These are phyloP conservation scores for Aspergillus bertholletiae DNA, from an alignment of 495 filamentous ascomycete species.

Conservation along the genomic window DNA sequence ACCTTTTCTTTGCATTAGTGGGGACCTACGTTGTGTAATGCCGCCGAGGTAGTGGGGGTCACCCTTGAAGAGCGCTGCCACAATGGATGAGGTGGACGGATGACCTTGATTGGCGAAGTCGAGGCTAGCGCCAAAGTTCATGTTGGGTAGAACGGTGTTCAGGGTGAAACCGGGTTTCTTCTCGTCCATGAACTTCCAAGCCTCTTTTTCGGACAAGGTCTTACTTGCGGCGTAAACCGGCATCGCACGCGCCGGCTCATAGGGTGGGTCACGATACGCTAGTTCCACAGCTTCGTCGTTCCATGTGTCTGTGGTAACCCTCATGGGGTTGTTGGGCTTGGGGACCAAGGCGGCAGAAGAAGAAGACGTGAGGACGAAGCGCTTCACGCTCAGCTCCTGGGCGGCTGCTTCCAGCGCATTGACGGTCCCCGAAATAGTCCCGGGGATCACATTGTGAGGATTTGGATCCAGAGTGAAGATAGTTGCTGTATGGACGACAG, in stretches of 20 bases:
- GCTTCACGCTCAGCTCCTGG: constrained; percentile 35
- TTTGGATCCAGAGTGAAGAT: too few species aligned
- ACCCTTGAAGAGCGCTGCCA: too few species aligned
- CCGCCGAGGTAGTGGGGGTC: too few species aligned
- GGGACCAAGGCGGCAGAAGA: constrained; percentile 29
- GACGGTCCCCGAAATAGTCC: not conserved
- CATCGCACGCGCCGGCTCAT: constrained; percentile 17
- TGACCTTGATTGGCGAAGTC: too few species aligned
- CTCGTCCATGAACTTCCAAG: constrained; percentile 51
- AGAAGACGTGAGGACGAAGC: constrained; percentile 53
- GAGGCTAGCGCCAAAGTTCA: too few species aligned
- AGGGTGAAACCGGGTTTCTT: constrained; percentile 44
- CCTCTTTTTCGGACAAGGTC: constrained; percentile 45
- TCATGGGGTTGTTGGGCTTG: not conserved
- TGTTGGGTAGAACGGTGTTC: constrained; percentile 47
- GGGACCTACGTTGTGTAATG: too few species aligned
- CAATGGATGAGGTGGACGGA: too few species aligned
- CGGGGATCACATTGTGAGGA: not conserved
- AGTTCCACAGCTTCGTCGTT: constrained; percentile 43
- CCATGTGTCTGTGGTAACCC: constrained; percentile 42
- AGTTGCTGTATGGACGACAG: too few species aligned
- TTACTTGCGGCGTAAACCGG: constrained; percentile 50
- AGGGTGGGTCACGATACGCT: constrained; percentile 8
- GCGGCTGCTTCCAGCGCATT: constrained; percentile 36
- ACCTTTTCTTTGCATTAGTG: too few species aligned